These are phyloP conservation scores for Blastobotrys indianensis DNA, from an alignment of 1,139 yeast genomes.

Conservation along the genomic window DNA sequence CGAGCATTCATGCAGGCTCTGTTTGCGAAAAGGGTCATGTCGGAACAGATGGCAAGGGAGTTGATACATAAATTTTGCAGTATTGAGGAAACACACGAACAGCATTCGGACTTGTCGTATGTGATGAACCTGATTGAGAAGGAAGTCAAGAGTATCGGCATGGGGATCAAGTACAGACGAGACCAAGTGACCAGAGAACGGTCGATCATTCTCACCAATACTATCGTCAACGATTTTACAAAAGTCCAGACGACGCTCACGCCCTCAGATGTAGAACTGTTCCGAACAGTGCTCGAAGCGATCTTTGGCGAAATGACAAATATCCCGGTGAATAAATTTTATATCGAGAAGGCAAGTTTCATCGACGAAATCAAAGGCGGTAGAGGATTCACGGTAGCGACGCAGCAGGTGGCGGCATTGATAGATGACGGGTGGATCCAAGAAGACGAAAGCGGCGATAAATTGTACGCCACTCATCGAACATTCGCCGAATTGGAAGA, in stretches of 20 bases:
- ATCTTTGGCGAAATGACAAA: conserved; percentile 17
- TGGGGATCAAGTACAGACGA: conserved; percentile 20
- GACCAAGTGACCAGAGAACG: conserved; percentile 16
- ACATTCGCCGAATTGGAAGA: conserved; percentile 23
- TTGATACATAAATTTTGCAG: neutral
- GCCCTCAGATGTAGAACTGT: conserved; percentile 21
- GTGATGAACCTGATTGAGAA: conserved; percentile 8
- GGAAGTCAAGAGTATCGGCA: conserved; percentile 15
- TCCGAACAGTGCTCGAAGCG: conserved; percentile 18
- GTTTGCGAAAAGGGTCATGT: conserved; percentile 3
- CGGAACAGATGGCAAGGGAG: neutral
- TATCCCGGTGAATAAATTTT: conserved; percentile 15
- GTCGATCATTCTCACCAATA: conserved; percentile 18
- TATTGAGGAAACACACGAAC: conserved; percentile 1
- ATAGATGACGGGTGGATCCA: conserved; percentile 21
- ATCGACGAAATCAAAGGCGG: conserved; percentile 1
- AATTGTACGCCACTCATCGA: conserved; percentile 28
- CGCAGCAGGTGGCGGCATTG: conserved; percentile 3
- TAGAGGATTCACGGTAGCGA: neutral
- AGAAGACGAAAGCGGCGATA: conserved; percentile 36
- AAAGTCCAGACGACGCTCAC: conserved; percentile 19
- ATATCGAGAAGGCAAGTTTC: conserved; percentile 8
- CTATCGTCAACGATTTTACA: conserved; percentile 11
- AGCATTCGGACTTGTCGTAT: conserved; percentile 1
- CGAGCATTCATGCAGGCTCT: conserved; percentile 10